Evolutionary conservation across 148 eudicot genomes (phyloP).

Genomic region (Polygonum aviculare): DNA sequence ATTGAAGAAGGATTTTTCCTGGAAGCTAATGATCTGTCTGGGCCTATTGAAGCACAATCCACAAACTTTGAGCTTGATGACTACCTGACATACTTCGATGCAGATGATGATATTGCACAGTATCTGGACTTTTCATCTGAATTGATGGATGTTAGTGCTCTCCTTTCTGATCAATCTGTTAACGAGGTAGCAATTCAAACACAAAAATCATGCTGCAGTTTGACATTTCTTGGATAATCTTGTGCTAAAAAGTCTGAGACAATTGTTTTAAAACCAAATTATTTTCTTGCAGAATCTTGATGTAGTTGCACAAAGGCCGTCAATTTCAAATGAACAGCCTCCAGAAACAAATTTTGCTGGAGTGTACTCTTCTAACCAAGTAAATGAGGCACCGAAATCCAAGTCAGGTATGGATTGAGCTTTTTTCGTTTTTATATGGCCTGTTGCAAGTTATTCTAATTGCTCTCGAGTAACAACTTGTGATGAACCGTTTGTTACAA

Average conservation of each 20-base stretch:
- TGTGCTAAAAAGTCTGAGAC: not conserved
- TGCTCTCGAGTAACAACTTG: not conserved
- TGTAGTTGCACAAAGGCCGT: constrained; percentile 23
- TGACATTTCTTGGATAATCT: not conserved
- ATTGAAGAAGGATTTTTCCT: constrained; percentile 40
- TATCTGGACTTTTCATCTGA: constrained; percentile 26
- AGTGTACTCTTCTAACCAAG: constrained; percentile 47
- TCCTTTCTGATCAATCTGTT: constrained; percentile 24
- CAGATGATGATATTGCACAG: constrained; percentile 35
- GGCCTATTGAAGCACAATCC: constrained; percentile 25
- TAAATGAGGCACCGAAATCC: constrained; percentile 21
- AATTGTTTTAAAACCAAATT: constrained; percentile 10
- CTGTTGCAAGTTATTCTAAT: not conserved
- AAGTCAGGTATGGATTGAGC: constrained; percentile 25
- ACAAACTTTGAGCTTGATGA: constrained; percentile 41
- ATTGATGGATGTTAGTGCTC: constrained; percentile 20
- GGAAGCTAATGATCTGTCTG: constrained; percentile 55
- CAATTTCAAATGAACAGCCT: constrained; percentile 23
- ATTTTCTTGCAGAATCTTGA: constrained; percentile 21
- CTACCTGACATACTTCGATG: constrained; percentile 34
- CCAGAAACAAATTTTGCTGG: constrained; percentile 16
- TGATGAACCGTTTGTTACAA: no score
- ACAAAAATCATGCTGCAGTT: not conserved
- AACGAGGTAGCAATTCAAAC: constrained; percentile 30
- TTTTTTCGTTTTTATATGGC: constrained; percentile 12